Evolutionary conservation across 140 eudicot genomes (phyloP).

Genomic region (Flaveria floridana): DNA sequence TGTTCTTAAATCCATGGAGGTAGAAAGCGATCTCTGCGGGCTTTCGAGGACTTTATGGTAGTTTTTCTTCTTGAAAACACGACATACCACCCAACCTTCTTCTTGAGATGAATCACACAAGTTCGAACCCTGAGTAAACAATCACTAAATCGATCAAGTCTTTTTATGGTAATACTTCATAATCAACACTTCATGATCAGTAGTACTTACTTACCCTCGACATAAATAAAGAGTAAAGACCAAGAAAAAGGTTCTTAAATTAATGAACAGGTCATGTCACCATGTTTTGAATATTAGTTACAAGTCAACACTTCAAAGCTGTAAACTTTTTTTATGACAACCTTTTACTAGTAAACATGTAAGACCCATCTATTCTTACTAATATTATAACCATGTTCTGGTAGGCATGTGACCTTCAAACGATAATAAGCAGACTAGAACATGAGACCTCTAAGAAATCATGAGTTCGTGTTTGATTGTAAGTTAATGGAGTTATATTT

Average conservation of each 20-base stretch:
- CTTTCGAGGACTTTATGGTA: slow-evolving; percentile 57
- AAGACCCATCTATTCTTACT: too few species aligned
- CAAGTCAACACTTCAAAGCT: slow-evolving; percentile 12
- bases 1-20: slow-evolving; percentile 37
- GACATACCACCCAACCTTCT: slow-evolving; percentile 93
- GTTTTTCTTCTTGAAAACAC: slow-evolving; percentile 87
- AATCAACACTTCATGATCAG: slow-evolving; percentile 9
- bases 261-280: neutral
- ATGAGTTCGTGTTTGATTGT: too few species aligned
- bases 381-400: too few species aligned
- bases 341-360: too few species aligned
- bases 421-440: too few species aligned
- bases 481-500: neutral
- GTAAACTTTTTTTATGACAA: too few species aligned
- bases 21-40: slow-evolving; percentile 38
- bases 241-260: neutral
- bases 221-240: neutral
- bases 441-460: too few species aligned
- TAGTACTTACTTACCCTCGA: neutral
- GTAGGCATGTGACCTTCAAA: too few species aligned
- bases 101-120: slow-evolving; percentile 50
- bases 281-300: neutral
- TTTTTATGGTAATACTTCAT: neutral
- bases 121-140: slow-evolving; percentile 32
- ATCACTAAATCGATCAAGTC: neutral